Conservation (phyloP, 768 basidiomycete species). For the Cyclocybe aegerita region DNA sequence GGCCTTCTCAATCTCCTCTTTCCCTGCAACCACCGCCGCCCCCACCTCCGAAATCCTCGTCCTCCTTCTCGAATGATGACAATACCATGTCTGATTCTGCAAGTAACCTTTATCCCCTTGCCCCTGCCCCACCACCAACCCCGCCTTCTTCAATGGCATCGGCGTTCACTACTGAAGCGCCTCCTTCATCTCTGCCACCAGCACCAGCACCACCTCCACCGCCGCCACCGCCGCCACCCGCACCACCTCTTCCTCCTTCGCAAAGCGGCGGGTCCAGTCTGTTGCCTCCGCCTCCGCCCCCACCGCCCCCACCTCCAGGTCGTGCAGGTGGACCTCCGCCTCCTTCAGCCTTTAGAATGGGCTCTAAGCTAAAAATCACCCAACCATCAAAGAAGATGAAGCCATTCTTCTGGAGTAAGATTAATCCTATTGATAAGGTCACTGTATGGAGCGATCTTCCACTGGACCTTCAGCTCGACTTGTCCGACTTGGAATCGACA, state of each 20-base stretch:
- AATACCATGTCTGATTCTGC: no score
- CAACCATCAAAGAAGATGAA: slow-evolving; percentile 63
- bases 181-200: slow-evolving; percentile 29
- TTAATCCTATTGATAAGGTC: slow-evolving; percentile 36
- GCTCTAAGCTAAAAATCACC: slow-evolving; percentile 28
- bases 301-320: slow-evolving; percentile 28
- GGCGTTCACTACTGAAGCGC: slow-evolving; percentile 21
- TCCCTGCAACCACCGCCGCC: slow-evolving; percentile 2
- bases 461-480: slow-evolving; percentile 43
- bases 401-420: slow-evolving; percentile 92
- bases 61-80: slow-evolving; percentile 22
- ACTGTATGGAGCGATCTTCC: slow-evolving; percentile 74
- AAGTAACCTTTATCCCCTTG: not conserved
- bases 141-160: slow-evolving; percentile 40
- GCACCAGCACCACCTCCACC: slow-evolving; percentile 20
- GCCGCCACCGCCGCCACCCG: slow-evolving; percentile 21
- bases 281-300: slow-evolving; percentile 22
- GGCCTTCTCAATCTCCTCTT: slow-evolving; percentile 1
- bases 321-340: slow-evolving; percentile 36
- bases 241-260: slow-evolving; percentile 17
- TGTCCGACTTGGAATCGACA: slow-evolving; percentile 72
- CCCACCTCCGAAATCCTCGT: slow-evolving; percentile 49
- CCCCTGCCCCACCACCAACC: slow-evolving; percentile 35
- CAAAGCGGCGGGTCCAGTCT: no score
- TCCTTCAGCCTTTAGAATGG: slow-evolving; percentile 34